Evolutionary conservation across 305 asterid species (phyloP).

Genomic region (Ilex paraguariensis): DNA sequence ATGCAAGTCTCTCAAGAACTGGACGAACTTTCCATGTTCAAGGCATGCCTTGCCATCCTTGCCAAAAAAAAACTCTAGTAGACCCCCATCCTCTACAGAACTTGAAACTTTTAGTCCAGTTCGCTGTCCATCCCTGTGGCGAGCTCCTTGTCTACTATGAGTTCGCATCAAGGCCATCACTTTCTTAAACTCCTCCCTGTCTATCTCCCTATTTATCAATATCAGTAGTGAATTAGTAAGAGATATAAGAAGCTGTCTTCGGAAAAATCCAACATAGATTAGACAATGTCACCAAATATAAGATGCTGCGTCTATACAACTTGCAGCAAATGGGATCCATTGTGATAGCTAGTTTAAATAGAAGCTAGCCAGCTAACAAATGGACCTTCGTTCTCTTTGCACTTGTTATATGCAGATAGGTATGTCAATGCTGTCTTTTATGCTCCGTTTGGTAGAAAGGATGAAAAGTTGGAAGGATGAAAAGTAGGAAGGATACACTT

Average conservation of each 20-base stretch:
- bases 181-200: conserved; percentile 74
- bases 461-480: too few relatives aligned
- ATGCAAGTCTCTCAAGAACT: conserved; percentile 74
- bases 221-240: conserved; percentile 5
- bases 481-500: too few relatives aligned
- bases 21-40: conserved; percentile 58
- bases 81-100: conserved; percentile 74
- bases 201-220: conserved; percentile 52
- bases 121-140: conserved; percentile 75
- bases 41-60: conserved; percentile 58
- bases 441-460: too few relatives aligned
- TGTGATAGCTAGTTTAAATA: neutral
- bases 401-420: too few relatives aligned
- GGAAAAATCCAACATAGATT: neutral
- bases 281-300: neutral
- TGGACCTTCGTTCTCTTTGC: too few relatives aligned
- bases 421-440: too few relatives aligned
- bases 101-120: conserved; percentile 59
- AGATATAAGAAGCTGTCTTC: neutral
- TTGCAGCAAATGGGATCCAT: neutral
- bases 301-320: neutral
- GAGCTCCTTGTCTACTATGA: conserved; percentile 68
- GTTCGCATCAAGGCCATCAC: conserved; percentile 89
- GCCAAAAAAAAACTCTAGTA: conserved; percentile 74
- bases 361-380: too few relatives aligned